Evolutionary conservation across 257 asterid species (phyloP).

Genomic region (Voacanga thouarsii): DNA sequence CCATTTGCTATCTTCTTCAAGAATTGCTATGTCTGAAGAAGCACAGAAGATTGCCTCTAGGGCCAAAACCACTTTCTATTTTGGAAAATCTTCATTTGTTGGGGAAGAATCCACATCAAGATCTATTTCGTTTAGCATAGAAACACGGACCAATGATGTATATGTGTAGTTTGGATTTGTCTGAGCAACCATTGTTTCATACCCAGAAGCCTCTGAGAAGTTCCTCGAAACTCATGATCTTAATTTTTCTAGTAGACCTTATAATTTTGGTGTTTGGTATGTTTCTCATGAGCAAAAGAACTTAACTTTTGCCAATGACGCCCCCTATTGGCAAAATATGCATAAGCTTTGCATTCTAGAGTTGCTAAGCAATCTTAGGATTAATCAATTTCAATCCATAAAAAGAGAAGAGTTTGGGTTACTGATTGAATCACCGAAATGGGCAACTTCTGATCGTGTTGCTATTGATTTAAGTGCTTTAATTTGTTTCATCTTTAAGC

Average conservation of each 20-base stretch:
- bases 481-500: not conserved
- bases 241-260: slow-evolving; percentile 18
- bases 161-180: slow-evolving; percentile 17
- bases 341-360: too few relatives aligned
- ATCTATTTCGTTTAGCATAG: slow-evolving; percentile 19
- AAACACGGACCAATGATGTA: slow-evolving; percentile 33
- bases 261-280: not conserved
- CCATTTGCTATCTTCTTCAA: slow-evolving; percentile 1
- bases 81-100: slow-evolving; percentile 25
- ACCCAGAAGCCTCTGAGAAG: too few relatives aligned
- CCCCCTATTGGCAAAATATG: too few relatives aligned
- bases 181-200: slow-evolving; percentile 21
- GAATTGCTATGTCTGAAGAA: not conserved
- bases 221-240: slow-evolving; percentile 23
- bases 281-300: not conserved
- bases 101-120: slow-evolving; percentile 21
- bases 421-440: not conserved
- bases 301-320: not conserved
- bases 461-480: not conserved
- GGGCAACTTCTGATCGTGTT: not conserved
- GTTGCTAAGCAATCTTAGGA: too few relatives aligned
- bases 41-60: too few relatives aligned
- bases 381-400: too few relatives aligned
- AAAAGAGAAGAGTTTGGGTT: slow-evolving; percentile 7
- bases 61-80: slow-evolving; percentile 26